These are phyloP conservation scores for Coniosporium apollinis DNA, from an alignment of 495 filamentous ascomycete species.

Conservation along the genomic window DNA sequence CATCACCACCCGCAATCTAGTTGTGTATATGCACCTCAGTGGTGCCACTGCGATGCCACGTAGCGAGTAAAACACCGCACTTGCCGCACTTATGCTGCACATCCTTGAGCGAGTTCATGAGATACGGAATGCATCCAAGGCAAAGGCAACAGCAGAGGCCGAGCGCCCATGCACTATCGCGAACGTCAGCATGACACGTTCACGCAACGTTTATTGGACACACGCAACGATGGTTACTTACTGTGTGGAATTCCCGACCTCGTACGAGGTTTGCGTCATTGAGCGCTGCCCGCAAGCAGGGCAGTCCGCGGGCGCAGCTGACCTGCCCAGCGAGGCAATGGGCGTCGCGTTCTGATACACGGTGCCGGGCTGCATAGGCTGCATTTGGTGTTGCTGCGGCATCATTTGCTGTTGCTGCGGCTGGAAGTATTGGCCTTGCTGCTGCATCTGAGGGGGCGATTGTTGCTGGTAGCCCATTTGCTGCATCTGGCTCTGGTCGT, in stretches of 20 bases:
- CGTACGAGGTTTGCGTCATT: constrained; percentile 27
- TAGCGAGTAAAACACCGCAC: constrained; percentile 31
- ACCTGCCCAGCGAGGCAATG: constrained; percentile 16
- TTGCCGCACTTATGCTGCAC: constrained; percentile 34
- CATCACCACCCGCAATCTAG: no score
- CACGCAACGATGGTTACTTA: constrained; percentile 16
- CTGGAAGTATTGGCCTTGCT: no score
- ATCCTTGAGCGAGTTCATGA: constrained; percentile 34
- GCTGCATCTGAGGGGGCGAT: no score
- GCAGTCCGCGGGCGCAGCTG: constrained; percentile 32
- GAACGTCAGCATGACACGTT: not conserved
- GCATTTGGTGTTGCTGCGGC: no score
- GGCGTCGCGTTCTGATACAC: constrained; percentile 22
- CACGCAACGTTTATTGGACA: not conserved
- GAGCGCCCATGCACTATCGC: constrained; percentile 32
- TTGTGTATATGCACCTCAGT: constrained; percentile 25
- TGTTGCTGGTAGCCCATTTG: no score
- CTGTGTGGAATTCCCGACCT: constrained; percentile 35
- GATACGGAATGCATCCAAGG: constrained; percentile 36
- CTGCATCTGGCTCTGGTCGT: no score
- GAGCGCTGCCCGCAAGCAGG: constrained; percentile 30
- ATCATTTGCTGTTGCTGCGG: no score
- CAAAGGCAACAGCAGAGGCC: constrained; percentile 25
- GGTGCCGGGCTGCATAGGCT: no score
- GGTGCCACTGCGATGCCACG: constrained; percentile 35